Evolutionary conservation across 345 rosid genomes (phyloP), one percentile per base, ranked within the genome.

Genomic region (Combretum micranthum): DNA sequence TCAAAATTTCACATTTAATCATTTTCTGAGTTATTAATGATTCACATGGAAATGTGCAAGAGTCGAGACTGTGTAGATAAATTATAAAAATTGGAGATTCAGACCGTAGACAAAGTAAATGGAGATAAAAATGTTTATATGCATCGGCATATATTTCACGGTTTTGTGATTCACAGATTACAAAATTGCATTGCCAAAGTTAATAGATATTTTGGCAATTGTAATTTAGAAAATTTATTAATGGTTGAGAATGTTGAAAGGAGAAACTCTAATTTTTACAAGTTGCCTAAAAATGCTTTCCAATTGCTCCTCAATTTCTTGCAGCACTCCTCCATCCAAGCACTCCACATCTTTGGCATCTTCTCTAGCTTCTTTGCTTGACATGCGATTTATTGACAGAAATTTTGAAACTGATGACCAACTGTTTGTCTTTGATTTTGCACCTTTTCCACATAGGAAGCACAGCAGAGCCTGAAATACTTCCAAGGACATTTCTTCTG

Each of bases 381-480:
- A 46, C 32, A 50, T 66, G 25, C 50, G 72, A 57, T 58, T 73
- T 4, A 62, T 20, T 10, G 43, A 50, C 55, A 72, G 42, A 13
- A 74, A 12, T 62, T 72, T 72, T 8, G 64, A 59, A 18, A 70
- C 44, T 0, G 66, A 6, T 10, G 65, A 52, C 70, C 55, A 60
- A 52, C 62, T n/a, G 0, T 1, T 32, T 9, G 9, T 32, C 39
- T 12, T 68, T 16, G 59, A 57, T 66, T 68, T 57, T 49, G 58
- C 42, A 44, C 49, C 68, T 11, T 54, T 42, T 16, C 23, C 47
- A 48, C 60, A 68, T 21, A 65, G 2, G 20, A 15, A 65, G 21
- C 58, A 62, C 14, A 70, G 17, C 53, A 77, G 68, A 26, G 80
- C 73, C 50, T 61, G 59, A 26, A 80, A 26, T 42, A 65, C 61